Conservation (phyloP, 2,329 filamentous ascomycete genomes). For the Aspergillus sp. region DNA sequence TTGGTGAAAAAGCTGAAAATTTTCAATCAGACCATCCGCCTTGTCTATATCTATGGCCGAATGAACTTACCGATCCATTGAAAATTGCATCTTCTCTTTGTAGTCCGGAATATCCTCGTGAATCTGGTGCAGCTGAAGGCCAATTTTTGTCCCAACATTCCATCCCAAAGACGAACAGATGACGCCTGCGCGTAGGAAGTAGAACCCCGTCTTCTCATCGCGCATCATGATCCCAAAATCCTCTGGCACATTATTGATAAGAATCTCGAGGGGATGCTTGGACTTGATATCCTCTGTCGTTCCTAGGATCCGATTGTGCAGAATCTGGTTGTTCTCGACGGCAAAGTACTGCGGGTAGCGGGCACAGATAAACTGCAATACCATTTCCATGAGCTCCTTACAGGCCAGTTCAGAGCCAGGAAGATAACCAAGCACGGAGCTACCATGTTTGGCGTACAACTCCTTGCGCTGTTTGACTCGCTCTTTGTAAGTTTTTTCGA, state of each 20-base stretch:
- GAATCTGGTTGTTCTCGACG: slow-evolving; percentile 55
- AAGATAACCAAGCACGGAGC: slow-evolving; percentile 65
- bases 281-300: slow-evolving; percentile 62
- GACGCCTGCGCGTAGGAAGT: slow-evolving; percentile 72
- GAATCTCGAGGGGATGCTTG: slow-evolving; percentile 66
- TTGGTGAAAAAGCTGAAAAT: slow-evolving; percentile 72
- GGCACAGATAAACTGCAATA: slow-evolving; percentile 73
- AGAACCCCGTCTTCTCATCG: slow-evolving; percentile 70
- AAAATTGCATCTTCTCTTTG: slow-evolving; percentile 83
- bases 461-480: slow-evolving; percentile 69
- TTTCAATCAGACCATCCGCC: neutral
- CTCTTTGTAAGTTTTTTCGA: slow-evolving; percentile 70
- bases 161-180: slow-evolving; percentile 81
- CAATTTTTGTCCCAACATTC: slow-evolving; percentile 75
- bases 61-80: slow-evolving; percentile 71
- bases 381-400: slow-evolving; percentile 88
- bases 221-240: slow-evolving; percentile 79
- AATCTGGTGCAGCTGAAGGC: slow-evolving; percentile 68
- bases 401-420: slow-evolving; percentile 77
- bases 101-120: slow-evolving; percentile 78
- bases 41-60: too few species aligned
- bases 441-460: slow-evolving; percentile 65
- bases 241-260: slow-evolving; percentile 78
- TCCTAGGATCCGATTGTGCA: slow-evolving; percentile 70
- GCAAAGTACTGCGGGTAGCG: slow-evolving; percentile 77